Percentiles rank a stretch among this genome's conserved stretches.
These are phyloP conservation scores for Paecilomyces sp. DNA, from an alignment of 2,329 filamentous ascomycete genomes.

Conservation along the genomic window DNA sequence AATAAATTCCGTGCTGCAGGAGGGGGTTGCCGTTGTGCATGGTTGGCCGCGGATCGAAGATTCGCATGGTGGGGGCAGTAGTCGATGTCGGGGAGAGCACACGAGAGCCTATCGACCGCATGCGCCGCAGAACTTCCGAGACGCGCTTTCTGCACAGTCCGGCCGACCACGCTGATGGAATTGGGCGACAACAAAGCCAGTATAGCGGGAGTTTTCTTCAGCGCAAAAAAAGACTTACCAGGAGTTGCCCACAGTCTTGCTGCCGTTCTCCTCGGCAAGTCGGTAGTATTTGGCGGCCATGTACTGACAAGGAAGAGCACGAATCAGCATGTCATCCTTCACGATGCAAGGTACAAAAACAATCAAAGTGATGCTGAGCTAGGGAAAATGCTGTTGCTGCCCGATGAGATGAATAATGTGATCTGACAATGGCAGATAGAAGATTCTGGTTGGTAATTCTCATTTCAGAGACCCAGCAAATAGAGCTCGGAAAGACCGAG, in stretches of 20 bases:
- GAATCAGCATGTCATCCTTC: slow-evolving; percentile 5
- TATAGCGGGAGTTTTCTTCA: slow-evolving; percentile 5
- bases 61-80: background rate
- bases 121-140: slow-evolving; percentile 4
- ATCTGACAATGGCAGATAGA: slow-evolving; percentile 7
- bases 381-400: slow-evolving; percentile 25
- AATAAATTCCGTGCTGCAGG: background rate
- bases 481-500: background rate
- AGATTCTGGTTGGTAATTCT: slow-evolving; percentile 3
- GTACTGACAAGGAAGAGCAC: slow-evolving; percentile 17
- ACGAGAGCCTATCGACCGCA: slow-evolving; percentile 14
- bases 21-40: slow-evolving; percentile 10
- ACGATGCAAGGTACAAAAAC: slow-evolving; percentile 14
- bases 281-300: slow-evolving; percentile 83
- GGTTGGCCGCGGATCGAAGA: slow-evolving; percentile 6
- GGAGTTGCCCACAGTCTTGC: slow-evolving; percentile 85
- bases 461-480: slow-evolving; percentile 4
- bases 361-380: slow-evolving; percentile 10
- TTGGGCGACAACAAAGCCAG: slow-evolving; percentile 1
- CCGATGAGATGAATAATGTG: slow-evolving; percentile 17
- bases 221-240: slow-evolving; percentile 59
- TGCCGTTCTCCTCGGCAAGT: slow-evolving; percentile 78
- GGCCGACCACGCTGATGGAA: slow-evolving; percentile 11
- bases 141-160: slow-evolving; percentile 6
- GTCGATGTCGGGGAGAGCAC: slow-evolving; percentile 10